Evolutionary conservation across 2,329 filamentous ascomycete species (phyloP).

Genomic region (Ceratocystis huliohia): DNA sequence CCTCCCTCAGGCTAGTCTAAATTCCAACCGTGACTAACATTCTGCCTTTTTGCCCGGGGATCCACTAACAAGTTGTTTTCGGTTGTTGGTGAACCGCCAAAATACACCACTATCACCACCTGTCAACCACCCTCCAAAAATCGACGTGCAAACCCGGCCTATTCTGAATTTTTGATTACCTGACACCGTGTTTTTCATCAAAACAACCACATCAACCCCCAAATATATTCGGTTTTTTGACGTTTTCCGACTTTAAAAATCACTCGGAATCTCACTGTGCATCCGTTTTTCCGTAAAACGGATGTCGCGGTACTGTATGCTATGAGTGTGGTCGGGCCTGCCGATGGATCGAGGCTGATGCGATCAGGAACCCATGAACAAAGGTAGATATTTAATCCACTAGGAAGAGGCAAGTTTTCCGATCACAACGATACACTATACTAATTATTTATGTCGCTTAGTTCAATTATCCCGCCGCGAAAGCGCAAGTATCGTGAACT

Average conservation of each 20-base stretch:
- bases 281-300: conserved; percentile 53
- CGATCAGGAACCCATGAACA: conserved; percentile 51
- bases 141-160: not conserved
- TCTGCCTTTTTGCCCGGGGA: not conserved
- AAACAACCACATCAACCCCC: conserved; percentile 1
- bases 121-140: conserved; percentile 14
- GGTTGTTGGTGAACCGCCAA: conserved; percentile 15
- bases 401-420: conserved; percentile 39
- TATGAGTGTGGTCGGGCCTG: conserved; percentile 58
- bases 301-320: conserved; percentile 56
- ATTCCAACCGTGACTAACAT: conserved; percentile 15
- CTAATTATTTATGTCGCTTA: conserved; percentile 35
- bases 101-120: conserved; percentile 17
- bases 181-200: conserved; percentile 20
- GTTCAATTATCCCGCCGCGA: conserved; percentile 66
- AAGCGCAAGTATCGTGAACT: conserved; percentile 86
- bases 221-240: conserved; percentile 18
- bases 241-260: conserved; percentile 17
- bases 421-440: conserved; percentile 36
- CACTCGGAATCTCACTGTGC: conserved; percentile 24
- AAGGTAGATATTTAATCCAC: conserved; percentile 38
- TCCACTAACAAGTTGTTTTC: conserved; percentile 18
- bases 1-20: conserved; percentile 11
- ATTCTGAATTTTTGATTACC: conserved; percentile 18
- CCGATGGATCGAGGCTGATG: conserved; percentile 54